Base-by-base conservation (phyloP, 2,329 filamentous ascomycete genomes). In the Aspergillus eucalypticola region DNA sequence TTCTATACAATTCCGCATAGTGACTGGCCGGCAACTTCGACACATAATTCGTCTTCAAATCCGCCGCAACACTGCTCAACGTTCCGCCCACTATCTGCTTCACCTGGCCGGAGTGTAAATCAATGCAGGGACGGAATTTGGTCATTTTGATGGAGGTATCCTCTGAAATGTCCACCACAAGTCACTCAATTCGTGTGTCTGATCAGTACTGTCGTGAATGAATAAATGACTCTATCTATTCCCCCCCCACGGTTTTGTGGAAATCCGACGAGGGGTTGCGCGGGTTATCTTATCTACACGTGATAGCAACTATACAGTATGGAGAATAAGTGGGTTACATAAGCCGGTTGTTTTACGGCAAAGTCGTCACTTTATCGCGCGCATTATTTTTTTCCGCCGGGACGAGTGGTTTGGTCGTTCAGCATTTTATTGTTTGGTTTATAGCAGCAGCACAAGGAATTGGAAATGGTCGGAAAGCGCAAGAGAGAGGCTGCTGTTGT, bases 61-160 rank as follows among this genome's bases (percentile, higher is more conserved):
- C 82, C 6, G 83, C 75, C 1, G 85, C 85, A 8, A 83, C 76
- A 73, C 85, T 85, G 78, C 90, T 89, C 63, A 99, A 85, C 1
- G 95, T 98, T 61, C 95, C 94, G 68, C 95, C 95, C 42, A 99
- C 93, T 69, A 99, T 99, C 77, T 99, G 95, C 82, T 99, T 99
- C 61, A 99, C 95, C 74, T 94, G 89, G 13, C 95, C 95, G n/a
- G 93, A 89, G 77, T 99, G 95, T 56, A 99, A 86, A 79, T 99
- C 95, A 77, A 99, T 98, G 74, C 95, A 99, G 19, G 95, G 95
- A 41, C 95, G 85, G 73, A 99, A 99, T 68, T 89, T 88, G 2
- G 95, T 98, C 95, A 99, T 96, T 64, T 79, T 50, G n/a, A 35
- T 35, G 11, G 2, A 25, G 7, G 1, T 32, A 32, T 32, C 10